Conservation (phyloP, 768 basidiomycete genomes). For the Tulasnella sp. region DNA sequence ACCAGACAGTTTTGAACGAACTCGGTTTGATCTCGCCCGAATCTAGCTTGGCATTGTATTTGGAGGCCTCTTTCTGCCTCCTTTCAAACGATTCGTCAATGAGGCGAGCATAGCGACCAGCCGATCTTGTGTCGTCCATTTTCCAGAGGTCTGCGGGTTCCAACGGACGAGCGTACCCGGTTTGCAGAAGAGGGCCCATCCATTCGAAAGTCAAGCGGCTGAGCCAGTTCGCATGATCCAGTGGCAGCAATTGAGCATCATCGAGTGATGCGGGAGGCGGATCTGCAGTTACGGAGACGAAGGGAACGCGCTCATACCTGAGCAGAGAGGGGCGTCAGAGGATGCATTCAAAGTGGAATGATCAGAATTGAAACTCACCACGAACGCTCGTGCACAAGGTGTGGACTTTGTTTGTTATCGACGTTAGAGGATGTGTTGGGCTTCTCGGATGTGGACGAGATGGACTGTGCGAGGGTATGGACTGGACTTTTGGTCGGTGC, state of each 20-base stretch:
- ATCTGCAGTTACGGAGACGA: slow-evolving; percentile 17
- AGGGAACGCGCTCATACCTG: slow-evolving; percentile 18
- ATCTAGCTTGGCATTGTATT: slow-evolving; percentile 43
- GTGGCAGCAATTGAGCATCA: slow-evolving; percentile 22
- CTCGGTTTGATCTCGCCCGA: slow-evolving; percentile 15
- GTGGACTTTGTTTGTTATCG: neutral
- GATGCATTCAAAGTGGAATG: neutral
- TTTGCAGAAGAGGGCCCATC: slow-evolving; percentile 54
- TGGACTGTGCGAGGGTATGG: neutral
- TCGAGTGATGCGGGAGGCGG: slow-evolving; percentile 26
- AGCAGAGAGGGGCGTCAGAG: slow-evolving; percentile 16
- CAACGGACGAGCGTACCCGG: slow-evolving; percentile 72
- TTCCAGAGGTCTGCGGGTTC: slow-evolving; percentile 74
- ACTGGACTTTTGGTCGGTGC: neutral
- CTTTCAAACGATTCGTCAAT: slow-evolving; percentile 56
- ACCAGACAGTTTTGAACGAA: slow-evolving; percentile 18
- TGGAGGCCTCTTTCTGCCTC: slow-evolving; percentile 42
- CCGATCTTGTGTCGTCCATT: slow-evolving; percentile 50
- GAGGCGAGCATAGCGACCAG: slow-evolving; percentile 46
- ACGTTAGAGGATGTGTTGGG: neutral
- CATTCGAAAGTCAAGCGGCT: slow-evolving; percentile 30
- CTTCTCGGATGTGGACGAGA: neutral
- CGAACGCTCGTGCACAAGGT: neutral
- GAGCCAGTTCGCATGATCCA: slow-evolving; percentile 21
- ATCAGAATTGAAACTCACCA: neutral